Percentiles rank a stretch among this genome's conserved stretches.
Evolutionary conservation across 2,329 filamentous ascomycete species (phyloP).

Genomic region (Coniochaeta sp.): DNA sequence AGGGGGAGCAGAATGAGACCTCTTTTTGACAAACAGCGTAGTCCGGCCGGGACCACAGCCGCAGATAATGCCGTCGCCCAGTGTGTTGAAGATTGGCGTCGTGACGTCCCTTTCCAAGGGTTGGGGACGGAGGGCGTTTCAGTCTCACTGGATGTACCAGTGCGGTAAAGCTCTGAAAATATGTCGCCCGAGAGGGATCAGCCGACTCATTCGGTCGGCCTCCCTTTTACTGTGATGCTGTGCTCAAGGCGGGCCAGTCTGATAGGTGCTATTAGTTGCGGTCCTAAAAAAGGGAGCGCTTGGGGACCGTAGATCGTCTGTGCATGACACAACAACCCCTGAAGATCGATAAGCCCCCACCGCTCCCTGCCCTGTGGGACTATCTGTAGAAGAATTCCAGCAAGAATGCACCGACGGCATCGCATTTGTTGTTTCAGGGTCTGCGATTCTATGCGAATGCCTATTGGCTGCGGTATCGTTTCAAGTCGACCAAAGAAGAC

Average conservation of each 20-base stretch:
- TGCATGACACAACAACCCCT: not conserved
- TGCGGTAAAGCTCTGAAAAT: not conserved
- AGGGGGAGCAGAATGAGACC: not conserved
- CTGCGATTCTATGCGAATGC: not conserved
- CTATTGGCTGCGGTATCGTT: not conserved
- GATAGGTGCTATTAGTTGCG: not conserved
- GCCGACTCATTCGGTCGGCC: not conserved
- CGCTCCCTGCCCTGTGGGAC: not conserved
- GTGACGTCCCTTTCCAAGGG: slow-evolving; percentile 1
- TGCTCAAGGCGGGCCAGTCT: no score
- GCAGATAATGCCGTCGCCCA: not conserved
- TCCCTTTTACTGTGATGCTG: no score
- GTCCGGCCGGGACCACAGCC: not conserved
- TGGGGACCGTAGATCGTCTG: not conserved
- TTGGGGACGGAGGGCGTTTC: slow-evolving; percentile 2
- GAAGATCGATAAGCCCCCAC: not conserved
- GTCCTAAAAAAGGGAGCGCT: not conserved
- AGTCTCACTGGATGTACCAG: not conserved
- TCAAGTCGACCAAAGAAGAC: not conserved
- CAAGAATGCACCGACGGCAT: not conserved
- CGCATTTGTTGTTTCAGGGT: not conserved
- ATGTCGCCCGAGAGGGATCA: not conserved
- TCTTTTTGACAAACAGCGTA: not conserved
- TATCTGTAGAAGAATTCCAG: not conserved
- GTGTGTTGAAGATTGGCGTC: not conserved